phyloP scores from a whole-genome alignment of 805 yeast genomes.

The Wickerhamomyces canadensis region DNA sequence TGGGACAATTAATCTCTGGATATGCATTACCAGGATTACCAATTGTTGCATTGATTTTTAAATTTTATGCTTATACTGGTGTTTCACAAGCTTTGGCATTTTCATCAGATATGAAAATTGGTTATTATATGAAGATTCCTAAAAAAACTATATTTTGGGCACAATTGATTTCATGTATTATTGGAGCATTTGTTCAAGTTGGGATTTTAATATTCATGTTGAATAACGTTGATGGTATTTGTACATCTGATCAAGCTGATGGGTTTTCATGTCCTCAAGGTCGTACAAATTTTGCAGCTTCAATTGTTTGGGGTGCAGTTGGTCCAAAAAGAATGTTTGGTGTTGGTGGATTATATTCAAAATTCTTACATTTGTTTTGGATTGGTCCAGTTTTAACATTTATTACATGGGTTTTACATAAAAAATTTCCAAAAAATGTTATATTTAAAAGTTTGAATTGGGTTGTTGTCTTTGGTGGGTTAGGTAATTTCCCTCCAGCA shows the following conservation, averaged over 20 bases:
- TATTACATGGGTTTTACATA: conserved; percentile 32
- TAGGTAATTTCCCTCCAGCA: conserved; percentile 62
- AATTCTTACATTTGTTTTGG: conserved; percentile 53
- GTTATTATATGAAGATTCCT: conserved; percentile 37
- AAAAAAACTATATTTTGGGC: conserved; percentile 55
- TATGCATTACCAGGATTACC: conserved; percentile 27
- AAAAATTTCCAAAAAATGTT: conserved; percentile 34
- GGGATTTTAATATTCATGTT: conserved; percentile 39
- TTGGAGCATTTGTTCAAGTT: conserved; percentile 39
- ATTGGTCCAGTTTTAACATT: conserved; percentile 47
- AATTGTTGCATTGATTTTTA: conserved; percentile 56
- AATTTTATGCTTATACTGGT: conserved; percentile 52
- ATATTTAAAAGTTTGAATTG: conserved; percentile 45
- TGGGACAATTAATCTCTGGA: too few species aligned
- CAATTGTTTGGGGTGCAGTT: conserved; percentile 52
- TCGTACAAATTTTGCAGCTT: conserved; percentile 45
- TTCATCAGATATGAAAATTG: conserved; percentile 45
- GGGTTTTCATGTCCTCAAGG: conserved; percentile 44
- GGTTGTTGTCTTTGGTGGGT: conserved; percentile 52
- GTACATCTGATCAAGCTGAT: conserved; percentile 36
- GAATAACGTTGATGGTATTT: conserved; percentile 33
- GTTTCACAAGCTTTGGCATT: conserved; percentile 49
- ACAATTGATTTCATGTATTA: conserved; percentile 39
- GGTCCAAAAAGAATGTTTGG: conserved; percentile 49
- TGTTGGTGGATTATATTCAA: conserved; percentile 41